phyloP scores from a whole-genome alignment of 2,329 filamentous ascomycete species.

The Setomelanomma holmii region DNA sequence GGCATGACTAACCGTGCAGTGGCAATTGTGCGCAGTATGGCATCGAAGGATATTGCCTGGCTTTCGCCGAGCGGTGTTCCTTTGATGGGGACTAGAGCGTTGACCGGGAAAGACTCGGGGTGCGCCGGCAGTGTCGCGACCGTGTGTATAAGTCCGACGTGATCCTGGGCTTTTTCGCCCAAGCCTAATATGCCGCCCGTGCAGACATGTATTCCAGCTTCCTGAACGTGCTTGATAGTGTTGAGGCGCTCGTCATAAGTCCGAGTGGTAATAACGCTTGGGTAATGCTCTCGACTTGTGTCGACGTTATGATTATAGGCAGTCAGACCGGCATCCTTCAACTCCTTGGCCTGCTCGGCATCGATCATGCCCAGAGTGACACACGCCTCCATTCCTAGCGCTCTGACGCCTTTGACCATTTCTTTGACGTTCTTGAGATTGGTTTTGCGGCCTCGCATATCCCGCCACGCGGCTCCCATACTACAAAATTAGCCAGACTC shows the following conservation, averaged over 20 bases:
- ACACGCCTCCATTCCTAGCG: slow-evolving; percentile 86
- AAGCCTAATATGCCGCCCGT: slow-evolving; percentile 87
- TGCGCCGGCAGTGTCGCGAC: slow-evolving; percentile 81
- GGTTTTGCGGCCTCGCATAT: slow-evolving; percentile 90
- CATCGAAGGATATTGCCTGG: slow-evolving; percentile 76
- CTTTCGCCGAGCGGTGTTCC: slow-evolving; percentile 82
- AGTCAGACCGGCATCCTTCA: slow-evolving; percentile 83
- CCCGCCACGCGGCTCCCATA: slow-evolving; percentile 93
- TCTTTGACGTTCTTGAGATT: slow-evolving; percentile 82
- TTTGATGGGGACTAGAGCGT: slow-evolving; percentile 88
- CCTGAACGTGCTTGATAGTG: slow-evolving; percentile 79
- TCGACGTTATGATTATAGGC: slow-evolving; percentile 96
- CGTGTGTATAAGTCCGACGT: slow-evolving; percentile 82
- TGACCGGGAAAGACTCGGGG: slow-evolving; percentile 90
- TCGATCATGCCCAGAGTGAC: slow-evolving; percentile 97
- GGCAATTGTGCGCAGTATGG: slow-evolving; percentile 81
- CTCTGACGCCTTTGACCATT: slow-evolving; percentile 83
- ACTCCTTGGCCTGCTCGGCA: slow-evolving; percentile 76
- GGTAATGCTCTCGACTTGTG: slow-evolving; percentile 88
- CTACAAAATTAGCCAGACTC: slow-evolving; percentile 40
- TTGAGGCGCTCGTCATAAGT: slow-evolving; percentile 85
- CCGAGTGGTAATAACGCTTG: slow-evolving; percentile 82
- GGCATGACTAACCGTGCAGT: slow-evolving; percentile 85
- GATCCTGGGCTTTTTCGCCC: slow-evolving; percentile 79
- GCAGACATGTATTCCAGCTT: slow-evolving; percentile 89